These are phyloP conservation scores for Stagonosporopsis chrysanthemi DNA, from an alignment of 2,329 filamentous ascomycete genomes.

Conservation along the genomic window DNA sequence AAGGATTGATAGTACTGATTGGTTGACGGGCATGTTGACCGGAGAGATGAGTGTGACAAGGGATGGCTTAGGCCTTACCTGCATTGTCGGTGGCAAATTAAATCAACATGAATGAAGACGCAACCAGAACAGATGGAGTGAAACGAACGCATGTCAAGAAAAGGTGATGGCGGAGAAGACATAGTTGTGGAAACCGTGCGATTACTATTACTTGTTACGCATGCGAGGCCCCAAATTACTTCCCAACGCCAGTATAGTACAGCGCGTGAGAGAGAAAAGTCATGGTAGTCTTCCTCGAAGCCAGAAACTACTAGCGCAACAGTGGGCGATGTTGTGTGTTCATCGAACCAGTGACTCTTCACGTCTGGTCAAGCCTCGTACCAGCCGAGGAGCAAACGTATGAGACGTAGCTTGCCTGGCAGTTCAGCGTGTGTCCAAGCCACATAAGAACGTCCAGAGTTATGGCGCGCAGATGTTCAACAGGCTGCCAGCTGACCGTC, in stretches of 20 bases:
- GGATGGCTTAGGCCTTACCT: not conserved
- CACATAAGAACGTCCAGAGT: not conserved
- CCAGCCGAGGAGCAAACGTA: constrained; percentile 5
- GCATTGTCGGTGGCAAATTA: not conserved
- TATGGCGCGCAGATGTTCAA: not conserved
- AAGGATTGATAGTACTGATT: not conserved
- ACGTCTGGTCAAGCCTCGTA: constrained; percentile 2
- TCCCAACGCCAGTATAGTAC: constrained; percentile 23
- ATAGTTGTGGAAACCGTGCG: constrained; percentile 16
- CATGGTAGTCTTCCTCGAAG: not conserved
- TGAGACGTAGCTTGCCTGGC: not conserved
- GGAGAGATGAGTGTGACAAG: not conserved
- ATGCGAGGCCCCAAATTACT: constrained; percentile 3
- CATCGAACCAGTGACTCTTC: constrained; percentile 1
- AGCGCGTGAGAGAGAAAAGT: constrained; percentile 6
- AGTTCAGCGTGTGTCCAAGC: not conserved
- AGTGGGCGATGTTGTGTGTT: not conserved
- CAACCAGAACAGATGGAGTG: not conserved
- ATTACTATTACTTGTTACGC: constrained; percentile 27
- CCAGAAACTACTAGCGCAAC: not conserved
- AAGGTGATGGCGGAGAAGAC: not conserved
- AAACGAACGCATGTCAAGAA: not conserved
- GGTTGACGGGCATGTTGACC: not conserved
- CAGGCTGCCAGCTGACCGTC: not conserved
- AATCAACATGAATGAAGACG: not conserved